Evolutionary conservation across 2,329 filamentous ascomycete species (phyloP), one percentile per base, ranked within the genome.

Genomic region (Aspergillus eucalypticola): DNA sequence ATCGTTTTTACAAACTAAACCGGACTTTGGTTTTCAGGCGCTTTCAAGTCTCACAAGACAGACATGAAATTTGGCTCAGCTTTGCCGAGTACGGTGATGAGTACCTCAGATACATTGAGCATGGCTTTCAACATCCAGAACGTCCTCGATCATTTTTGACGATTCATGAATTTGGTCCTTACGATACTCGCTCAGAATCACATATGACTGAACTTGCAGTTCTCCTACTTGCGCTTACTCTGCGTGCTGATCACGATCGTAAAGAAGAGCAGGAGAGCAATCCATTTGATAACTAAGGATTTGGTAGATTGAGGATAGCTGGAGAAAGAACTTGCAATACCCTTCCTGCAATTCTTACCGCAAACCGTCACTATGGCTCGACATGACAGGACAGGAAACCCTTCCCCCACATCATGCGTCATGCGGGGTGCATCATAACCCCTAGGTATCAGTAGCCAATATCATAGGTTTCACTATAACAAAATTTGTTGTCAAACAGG

Each of bases 181-280:
- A 0, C 0, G 0, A 50, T 29, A 50, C n/a, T 11, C 7, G 0
- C 2, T 1, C 7, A 6, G 21, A 44, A 19, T 11, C 39, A 19
- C 39, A 42, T 17, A 42, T 42, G 39, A 5, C 15, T 42, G n/a
- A 42, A 4, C n/a, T 19, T 42, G 39, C n/a, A 8, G n/a, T 42
- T 8, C 2, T 19, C 1, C 5, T 44, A 10, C 41, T 44, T 44
- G 41, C 41, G 17, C 41, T 44, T 19, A 21, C 21, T 11, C 17
- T 44, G 17, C n/a, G 41, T 21, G 41, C 41, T 11, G 17, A 44
- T 44, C 41, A 44, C 21, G 17, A 44, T 21, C 41, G 41, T 3
- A 13, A 19, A 21, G 41, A 5, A 21, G 41, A 44, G 41, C 39
- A 35, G 32, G 10, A 35, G 1, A 35, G 10, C 32, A 13, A 13